Evolutionary conservation across 2,329 filamentous ascomycete species (phyloP), one percentile per base, ranked within the genome.

Genomic region (Penicillium sp.): DNA sequence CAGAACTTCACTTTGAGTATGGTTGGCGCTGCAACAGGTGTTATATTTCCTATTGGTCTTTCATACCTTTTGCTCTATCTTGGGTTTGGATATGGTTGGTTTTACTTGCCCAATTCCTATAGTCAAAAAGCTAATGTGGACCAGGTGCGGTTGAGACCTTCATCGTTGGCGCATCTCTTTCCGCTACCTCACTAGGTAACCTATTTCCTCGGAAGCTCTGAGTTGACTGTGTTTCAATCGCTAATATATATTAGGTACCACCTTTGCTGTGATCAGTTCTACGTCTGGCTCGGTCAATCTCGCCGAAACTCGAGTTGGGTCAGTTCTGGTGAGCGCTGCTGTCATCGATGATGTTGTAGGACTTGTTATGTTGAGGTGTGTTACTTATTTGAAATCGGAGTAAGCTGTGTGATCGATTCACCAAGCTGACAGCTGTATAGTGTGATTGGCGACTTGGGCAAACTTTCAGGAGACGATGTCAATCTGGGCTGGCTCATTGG

Each of bases 311-410:
- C 70, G 74, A 29, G 72, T 79, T 1, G 76, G 78, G 19, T 75
- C 76, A 11, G 71, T 80, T 1, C 73, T 80, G 3, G 72, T 79
- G 47, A 78, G 76, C 61, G 78, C 78, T 0, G 78, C 78, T 10
- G 75, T 80, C 23, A 77, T 80, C 36, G 77, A 79, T 62, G 78
- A 80, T 63, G 76, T 79, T 1, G 72, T 75, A 1, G 78, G 77
- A 3, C 72, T 80, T 11, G 74, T 80, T 50, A 75, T 70, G 55
- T 55, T 62, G 1, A 70, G 68, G 68, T 70, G 23, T 41, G 47
- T 49, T 27, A 11, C 3, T 27, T 38, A 15, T 27, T 29, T 27
- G 10, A 27, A 16, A n/a, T 7, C 1, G 15, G 9, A 3, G 13
- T n/a, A 3, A 5, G 10, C 16, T 27, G 16, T 25, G 4, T 25